phyloP scores from a whole-genome alignment of 208 protist genomes.

The Porcisia deanei region DNA sequence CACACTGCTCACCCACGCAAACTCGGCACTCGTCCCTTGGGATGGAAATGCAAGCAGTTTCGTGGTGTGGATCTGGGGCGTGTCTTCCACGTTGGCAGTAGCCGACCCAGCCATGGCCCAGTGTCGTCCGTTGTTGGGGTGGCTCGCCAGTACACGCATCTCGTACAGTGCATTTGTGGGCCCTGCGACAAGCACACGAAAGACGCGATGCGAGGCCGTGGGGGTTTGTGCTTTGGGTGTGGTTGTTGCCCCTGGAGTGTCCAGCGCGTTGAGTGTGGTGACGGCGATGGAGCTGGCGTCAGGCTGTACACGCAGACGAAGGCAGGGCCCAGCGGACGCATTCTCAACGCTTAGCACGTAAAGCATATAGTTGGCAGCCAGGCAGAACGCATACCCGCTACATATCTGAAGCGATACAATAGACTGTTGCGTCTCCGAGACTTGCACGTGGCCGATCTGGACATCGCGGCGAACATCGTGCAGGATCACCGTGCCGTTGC shows the following conservation, averaged over 20 bases:
- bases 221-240: conserved; percentile 1
- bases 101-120: background rate
- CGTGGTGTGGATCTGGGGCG: conserved; percentile 30
- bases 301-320: conserved; percentile 47
- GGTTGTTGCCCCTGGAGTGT: background rate
- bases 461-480: conserved; percentile 66
- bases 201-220: conserved; percentile 5
- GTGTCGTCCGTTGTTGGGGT: background rate
- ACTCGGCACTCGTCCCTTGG: conserved; percentile 60
- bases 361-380: conserved; percentile 44
- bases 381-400: conserved; percentile 50
- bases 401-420: conserved; percentile 53
- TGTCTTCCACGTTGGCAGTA: background rate
- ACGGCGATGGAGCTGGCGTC: conserved; percentile 57
- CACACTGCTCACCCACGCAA: conserved; percentile 56
- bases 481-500: conserved; percentile 76
- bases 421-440: conserved; percentile 65
- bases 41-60: conserved; percentile 76
- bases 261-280: conserved; percentile 5
- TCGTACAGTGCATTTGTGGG: conserved; percentile 63
- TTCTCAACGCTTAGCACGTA: conserved; percentile 47
- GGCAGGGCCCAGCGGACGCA: conserved; percentile 22
- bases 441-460: conserved; percentile 46
- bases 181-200: conserved; percentile 60
- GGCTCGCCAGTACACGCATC: conserved; percentile 16